Percentiles rank a stretch among this genome's conserved stretches.
These are phyloP conservation scores for Crotalaria pallida DNA, from an alignment of 306 rosid species.

Conservation along the genomic window DNA sequence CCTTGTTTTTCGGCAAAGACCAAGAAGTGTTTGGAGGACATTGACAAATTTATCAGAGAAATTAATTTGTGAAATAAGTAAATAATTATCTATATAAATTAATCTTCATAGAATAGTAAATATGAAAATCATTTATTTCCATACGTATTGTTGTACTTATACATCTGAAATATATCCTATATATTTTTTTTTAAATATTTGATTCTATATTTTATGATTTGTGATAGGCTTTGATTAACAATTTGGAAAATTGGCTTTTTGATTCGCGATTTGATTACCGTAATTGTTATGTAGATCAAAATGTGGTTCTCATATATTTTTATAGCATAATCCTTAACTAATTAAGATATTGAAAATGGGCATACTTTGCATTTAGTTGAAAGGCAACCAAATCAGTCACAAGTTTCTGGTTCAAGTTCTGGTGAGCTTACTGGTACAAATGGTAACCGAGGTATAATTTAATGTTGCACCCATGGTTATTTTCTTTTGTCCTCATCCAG, in stretches of 20 bases:
- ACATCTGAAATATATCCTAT: no score
- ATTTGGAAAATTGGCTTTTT: background rate
- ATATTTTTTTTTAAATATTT: no score
- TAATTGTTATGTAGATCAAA: background rate
- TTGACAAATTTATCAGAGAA: no score
- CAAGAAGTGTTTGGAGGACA: no score
- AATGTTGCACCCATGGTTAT: background rate
- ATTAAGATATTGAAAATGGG: constrained; percentile 85
- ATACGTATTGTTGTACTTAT: no score
- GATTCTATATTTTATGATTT: no score
- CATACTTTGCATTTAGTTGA: constrained; percentile 93
- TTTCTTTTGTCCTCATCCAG: background rate
- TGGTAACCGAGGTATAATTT: constrained; percentile 40
- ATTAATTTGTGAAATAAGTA: no score
- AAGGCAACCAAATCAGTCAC: constrained; percentile 74
- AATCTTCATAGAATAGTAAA: no score
- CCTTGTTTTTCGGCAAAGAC: no score
- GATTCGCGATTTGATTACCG: background rate
- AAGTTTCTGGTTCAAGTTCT: constrained; percentile 44
- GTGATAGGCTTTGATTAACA: no score
- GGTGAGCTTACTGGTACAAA: constrained; percentile 46
- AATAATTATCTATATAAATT: no score
- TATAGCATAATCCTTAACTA: constrained; percentile 46
- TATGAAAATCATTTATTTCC: no score
- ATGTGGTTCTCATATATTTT: constrained; percentile 3